A percentile compares a stretch with the other conserved stretches of the same genome.
Evolutionary conservation across 2,329 filamentous ascomycete genomes (phyloP).

Genomic region (Penicillium sp.): DNA sequence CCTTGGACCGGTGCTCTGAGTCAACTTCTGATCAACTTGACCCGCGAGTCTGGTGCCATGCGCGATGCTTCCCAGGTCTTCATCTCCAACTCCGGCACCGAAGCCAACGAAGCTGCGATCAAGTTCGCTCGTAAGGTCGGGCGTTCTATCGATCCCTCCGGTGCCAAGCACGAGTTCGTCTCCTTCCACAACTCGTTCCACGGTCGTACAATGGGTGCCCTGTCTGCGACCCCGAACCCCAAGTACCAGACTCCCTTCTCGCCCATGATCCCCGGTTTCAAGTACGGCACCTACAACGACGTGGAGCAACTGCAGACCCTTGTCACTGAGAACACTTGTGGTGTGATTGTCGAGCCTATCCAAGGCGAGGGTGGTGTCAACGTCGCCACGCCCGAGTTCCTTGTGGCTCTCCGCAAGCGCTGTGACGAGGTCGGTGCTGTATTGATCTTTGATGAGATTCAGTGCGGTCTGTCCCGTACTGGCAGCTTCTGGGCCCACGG

Average conservation of each 20-base stretch:
- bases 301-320: constrained; percentile 68
- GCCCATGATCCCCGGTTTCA: constrained; percentile 94
- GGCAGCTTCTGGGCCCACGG: constrained; percentile 89
- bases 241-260: constrained; percentile 96
- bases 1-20: constrained; percentile 90
- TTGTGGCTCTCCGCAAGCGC: constrained; percentile 77
- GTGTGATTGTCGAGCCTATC: constrained; percentile 94
- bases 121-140: constrained; percentile 95
- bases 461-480: constrained; percentile 87
- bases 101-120: constrained; percentile 96
- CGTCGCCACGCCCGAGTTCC: constrained; percentile 78
- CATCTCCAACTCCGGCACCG: constrained; percentile 92
- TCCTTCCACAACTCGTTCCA: constrained; percentile 94
- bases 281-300: constrained; percentile 84
- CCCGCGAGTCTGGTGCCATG: constrained; percentile 77
- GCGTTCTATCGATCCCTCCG: constrained; percentile 70
- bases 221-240: constrained; percentile 95
- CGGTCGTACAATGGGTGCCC: constrained; percentile 89
- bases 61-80: constrained; percentile 78
- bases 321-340: constrained; percentile 83
- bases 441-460: constrained; percentile 94
- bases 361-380: constrained; percentile 96
- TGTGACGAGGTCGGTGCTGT: constrained; percentile 87
- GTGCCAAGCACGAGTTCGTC: constrained; percentile 78
- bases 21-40: constrained; percentile 80